A percentile compares a stretch with the other conserved stretches of the same genome.
phyloP scores from a whole-genome alignment of 139 green algal species.

The Chlamydomonas asymmetrica region DNA sequence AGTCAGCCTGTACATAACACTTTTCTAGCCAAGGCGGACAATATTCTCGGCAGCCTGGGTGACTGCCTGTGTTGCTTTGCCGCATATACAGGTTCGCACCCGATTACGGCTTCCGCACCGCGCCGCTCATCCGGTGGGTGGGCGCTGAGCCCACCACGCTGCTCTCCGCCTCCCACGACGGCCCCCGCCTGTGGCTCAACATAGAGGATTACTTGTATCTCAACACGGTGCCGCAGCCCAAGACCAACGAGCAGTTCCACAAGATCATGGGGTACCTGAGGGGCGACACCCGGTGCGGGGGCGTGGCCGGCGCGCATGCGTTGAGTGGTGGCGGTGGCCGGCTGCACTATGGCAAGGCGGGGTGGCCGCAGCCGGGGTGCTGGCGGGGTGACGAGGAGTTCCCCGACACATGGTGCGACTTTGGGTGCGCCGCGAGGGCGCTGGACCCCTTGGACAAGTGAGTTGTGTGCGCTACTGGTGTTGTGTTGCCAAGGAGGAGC shows the following conservation, averaged over 20 bases:
- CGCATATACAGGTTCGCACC: not conserved
- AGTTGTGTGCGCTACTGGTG: too few species aligned
- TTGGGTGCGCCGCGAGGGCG: conserved; percentile 54
- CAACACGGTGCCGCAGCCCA: conserved; percentile 27
- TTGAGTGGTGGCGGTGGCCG: conserved; percentile 33
- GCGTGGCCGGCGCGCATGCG: too few species aligned
- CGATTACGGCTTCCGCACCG: conserved; percentile 60
- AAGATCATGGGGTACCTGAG: conserved; percentile 42
- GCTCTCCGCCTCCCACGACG: conserved; percentile 42
- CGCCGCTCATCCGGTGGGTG: conserved; percentile 48
- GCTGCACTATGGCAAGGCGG: conserved; percentile 83
- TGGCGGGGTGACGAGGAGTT: conserved; percentile 57
- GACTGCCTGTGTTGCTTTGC: not conserved
- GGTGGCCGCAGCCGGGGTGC: conserved; percentile 57
- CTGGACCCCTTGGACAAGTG: conserved; percentile 54
- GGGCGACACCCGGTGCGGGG: conserved; percentile 25
- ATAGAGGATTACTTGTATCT: conserved; percentile 76
- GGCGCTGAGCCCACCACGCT: conserved; percentile 44
- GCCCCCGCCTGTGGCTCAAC: conserved; percentile 78
- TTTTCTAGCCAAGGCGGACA: too few species aligned
- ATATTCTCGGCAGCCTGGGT: not conserved
- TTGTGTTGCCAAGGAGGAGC: not conserved
- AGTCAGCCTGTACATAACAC: too few species aligned
- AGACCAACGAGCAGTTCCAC: conserved; percentile 42
- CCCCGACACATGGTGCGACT: conserved; percentile 59